Evolutionary conservation across 345 rosid genomes (phyloP).

Genomic region (Populus ilicifolia): DNA sequence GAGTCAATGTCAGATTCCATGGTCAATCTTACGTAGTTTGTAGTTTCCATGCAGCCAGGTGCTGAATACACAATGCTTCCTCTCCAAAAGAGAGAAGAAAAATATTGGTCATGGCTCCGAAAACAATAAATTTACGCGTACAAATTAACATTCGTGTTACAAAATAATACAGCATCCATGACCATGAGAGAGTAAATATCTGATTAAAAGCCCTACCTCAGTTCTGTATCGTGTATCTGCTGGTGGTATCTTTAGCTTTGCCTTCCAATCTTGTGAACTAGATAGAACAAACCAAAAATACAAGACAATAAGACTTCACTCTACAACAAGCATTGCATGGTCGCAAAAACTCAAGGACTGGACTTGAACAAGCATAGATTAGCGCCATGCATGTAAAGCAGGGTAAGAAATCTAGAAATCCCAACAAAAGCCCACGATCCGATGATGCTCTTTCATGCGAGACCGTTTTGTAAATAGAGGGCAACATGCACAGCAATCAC

Average conservation of each 20-base stretch:
- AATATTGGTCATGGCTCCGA: not conserved
- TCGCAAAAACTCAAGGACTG: not conserved
- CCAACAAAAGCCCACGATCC: not conserved
- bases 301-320: not conserved
- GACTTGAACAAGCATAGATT: not conserved
- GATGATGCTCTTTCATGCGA: not conserved
- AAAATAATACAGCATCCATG: not conserved
- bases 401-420: not conserved
- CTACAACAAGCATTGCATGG: not conserved
- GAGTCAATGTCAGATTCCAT: not conserved
- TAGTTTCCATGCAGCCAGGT: not conserved
- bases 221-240: slow-evolving; percentile 75
- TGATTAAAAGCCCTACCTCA: slow-evolving; percentile 52
- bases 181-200: not conserved
- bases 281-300: not conserved
- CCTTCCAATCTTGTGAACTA: slow-evolving; percentile 92
- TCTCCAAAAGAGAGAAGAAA: no score
- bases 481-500: not conserved
- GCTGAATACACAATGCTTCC: not conserved
- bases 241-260: slow-evolving; percentile 64
- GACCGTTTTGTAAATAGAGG: not conserved
- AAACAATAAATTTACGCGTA: not conserved
- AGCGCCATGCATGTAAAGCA: not conserved
- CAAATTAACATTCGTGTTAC: not conserved
- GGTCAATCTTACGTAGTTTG: not conserved